Percentiles rank a stretch among this genome's conserved stretches.
phyloP scores from a whole-genome alignment of 2,329 filamentous ascomycete species.

The Aureobasidium sp. region DNA sequence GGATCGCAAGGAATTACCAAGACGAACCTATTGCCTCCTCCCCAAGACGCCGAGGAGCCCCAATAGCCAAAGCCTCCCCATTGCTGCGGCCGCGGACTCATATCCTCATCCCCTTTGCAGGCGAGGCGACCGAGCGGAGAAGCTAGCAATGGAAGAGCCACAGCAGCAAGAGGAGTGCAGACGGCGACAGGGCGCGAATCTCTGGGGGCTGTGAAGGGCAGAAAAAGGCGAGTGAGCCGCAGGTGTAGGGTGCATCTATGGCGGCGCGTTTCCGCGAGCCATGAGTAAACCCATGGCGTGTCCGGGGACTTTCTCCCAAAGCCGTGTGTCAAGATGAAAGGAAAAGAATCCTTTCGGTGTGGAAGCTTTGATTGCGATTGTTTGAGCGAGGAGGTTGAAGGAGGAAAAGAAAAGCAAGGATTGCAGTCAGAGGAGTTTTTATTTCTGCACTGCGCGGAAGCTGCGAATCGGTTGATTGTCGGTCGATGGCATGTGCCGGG shows the following conservation, averaged over 20 bases:
- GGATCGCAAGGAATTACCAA: conserved; percentile 21
- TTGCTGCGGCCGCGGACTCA: conserved; percentile 57
- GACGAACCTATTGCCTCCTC: conserved; percentile 30
- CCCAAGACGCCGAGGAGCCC: conserved; percentile 25
- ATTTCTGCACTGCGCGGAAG: too few relatives aligned
- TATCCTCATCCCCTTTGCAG: conserved; percentile 67
- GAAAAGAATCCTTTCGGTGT: conserved; percentile 60
- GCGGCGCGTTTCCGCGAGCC: conserved; percentile 94
- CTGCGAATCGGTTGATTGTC: conserved; percentile 1
- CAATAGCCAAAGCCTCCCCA: conserved; percentile 28
- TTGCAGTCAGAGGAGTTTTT: not conserved
- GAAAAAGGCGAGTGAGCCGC: conserved; percentile 66
- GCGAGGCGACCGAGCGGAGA: conserved; percentile 35
- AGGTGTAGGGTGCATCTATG: conserved; percentile 71
- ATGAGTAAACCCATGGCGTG: conserved; percentile 49
- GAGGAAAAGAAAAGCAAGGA: conserved; percentile 25
- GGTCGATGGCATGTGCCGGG: not conserved
- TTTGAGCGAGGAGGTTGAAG: conserved; percentile 94
- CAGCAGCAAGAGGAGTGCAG: conserved; percentile 41
- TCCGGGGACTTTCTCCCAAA: conserved; percentile 99
- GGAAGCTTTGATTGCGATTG: conserved; percentile 99
- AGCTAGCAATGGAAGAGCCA: conserved; percentile 27
- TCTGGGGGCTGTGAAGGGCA: conserved; percentile 29
- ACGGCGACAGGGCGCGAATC: conserved; percentile 46
- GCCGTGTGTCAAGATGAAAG: conserved; percentile 47